Conservation (phyloP, 371 early-diverging fungal species). For the Rhizopus sp. region DNA sequence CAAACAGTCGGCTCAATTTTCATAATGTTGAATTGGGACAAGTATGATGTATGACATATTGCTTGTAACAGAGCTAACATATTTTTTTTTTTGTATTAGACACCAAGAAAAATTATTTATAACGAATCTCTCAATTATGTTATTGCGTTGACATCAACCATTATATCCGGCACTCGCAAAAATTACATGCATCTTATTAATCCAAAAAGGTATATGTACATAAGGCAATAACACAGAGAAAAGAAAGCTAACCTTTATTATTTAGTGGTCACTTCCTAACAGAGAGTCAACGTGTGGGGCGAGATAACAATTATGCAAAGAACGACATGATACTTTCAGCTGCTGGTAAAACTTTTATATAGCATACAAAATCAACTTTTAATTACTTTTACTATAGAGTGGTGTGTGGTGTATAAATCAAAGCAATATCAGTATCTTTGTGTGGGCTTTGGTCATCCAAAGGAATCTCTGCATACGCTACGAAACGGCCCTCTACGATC, state of each 20-base stretch:
- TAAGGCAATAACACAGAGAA: not conserved
- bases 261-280: slow-evolving; percentile 22
- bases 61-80: not conserved
- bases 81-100: slow-evolving; percentile 10
- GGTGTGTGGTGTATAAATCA: slow-evolving; percentile 31
- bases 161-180: slow-evolving; percentile 11
- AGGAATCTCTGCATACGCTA: slow-evolving; percentile 16
- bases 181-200: slow-evolving; percentile 21
- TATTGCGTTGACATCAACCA: slow-evolving; percentile 15
- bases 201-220: slow-evolving; percentile 12
- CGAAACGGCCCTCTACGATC: slow-evolving; percentile 7
- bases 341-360: slow-evolving; percentile 15
- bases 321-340: slow-evolving; percentile 26
- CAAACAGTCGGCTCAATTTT: slow-evolving; percentile 9
- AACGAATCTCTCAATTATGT: slow-evolving; percentile 16
- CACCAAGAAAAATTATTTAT: slow-evolving; percentile 26
- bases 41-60: slow-evolving; percentile 11
- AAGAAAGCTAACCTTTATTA: not conserved
- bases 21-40: slow-evolving; percentile 25
- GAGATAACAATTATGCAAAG: slow-evolving; percentile 15
- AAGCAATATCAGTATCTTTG: slow-evolving; percentile 41
- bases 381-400: slow-evolving; percentile 21
- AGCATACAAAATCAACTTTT: not conserved
- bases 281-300: slow-evolving; percentile 11
- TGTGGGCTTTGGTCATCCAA: slow-evolving; percentile 36